Percentiles rank a stretch among this genome's conserved stretches.
These are phyloP conservation scores for Xanthoceras sorbifolium DNA, from an alignment of 345 rosid genomes.

Conservation along the genomic window DNA sequence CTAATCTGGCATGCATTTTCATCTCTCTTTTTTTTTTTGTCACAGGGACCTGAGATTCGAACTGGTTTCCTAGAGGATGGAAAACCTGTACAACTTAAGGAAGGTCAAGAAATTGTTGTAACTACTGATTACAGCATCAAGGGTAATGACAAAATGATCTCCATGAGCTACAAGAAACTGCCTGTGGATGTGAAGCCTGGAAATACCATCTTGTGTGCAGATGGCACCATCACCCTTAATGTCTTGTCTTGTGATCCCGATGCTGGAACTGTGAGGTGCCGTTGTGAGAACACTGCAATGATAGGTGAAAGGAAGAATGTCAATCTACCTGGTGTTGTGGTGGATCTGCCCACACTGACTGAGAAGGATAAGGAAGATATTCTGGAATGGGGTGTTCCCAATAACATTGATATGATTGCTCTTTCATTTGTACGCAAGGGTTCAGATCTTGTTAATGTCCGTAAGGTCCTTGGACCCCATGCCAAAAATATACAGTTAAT, in stretches of 20 bases:
- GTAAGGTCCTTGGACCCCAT: conserved; percentile 79
- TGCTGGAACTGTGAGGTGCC: conserved; percentile 81
- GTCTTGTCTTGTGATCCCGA: conserved; percentile 70
- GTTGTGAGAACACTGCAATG: conserved; percentile 80
- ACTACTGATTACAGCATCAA: conserved; percentile 77
- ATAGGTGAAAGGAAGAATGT: conserved; percentile 94
- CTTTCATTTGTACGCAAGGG: conserved; percentile 95
- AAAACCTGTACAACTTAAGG: conserved; percentile 59
- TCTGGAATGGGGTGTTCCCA: conserved; percentile 84
- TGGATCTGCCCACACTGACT: conserved; percentile 86
- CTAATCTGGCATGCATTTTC: not conserved
- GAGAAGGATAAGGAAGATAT: conserved; percentile 91
- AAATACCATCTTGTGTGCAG: conserved; percentile 75
- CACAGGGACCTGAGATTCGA: conserved; percentile 74
- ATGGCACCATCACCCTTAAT: conserved; percentile 76
- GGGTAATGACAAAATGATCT: conserved; percentile 65
- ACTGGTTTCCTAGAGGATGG: conserved; percentile 69
- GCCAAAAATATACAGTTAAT: conserved; percentile 71
- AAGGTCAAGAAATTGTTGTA: conserved; percentile 63
- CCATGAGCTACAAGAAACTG: conserved; percentile 92
- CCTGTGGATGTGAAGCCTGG: conserved; percentile 77
- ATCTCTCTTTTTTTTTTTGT: not conserved
- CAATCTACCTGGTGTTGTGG: conserved; percentile 91
- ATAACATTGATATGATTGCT: conserved; percentile 83
- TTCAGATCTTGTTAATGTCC: conserved; percentile 83